Evolutionary conservation across 306 rosid genomes (phyloP).

Genomic region (Sphenostylis stenocarpa): DNA sequence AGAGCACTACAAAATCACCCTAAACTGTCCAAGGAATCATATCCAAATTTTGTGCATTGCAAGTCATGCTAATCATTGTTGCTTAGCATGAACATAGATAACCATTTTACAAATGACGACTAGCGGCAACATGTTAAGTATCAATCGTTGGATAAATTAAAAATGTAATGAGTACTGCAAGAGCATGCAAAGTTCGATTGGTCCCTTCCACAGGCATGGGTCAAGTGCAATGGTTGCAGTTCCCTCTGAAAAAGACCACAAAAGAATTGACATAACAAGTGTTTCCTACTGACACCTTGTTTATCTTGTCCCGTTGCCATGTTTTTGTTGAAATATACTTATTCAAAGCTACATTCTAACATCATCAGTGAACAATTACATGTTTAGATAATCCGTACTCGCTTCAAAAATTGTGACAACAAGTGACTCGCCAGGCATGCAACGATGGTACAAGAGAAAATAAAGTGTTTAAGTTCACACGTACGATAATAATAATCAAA

Average conservation of each 20-base stretch:
- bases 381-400: neutral
- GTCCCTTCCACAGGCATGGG: neutral
- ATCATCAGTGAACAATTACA: slow-evolving; percentile 32
- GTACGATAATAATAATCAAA: slow-evolving; percentile 26
- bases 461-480: slow-evolving; percentile 28
- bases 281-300: neutral
- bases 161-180: neutral
- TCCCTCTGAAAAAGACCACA: neutral
- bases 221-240: neutral
- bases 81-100: neutral
- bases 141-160: neutral
- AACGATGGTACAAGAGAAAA: slow-evolving; percentile 26
- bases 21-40: neutral
- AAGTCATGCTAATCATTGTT: neutral
- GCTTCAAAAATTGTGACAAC: slow-evolving; percentile 18
- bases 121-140: neutral
- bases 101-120: neutral
- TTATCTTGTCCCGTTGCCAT: slow-evolving; percentile 17
- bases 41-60: neutral
- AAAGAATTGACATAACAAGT: slow-evolving; percentile 14
- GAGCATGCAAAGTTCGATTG: slow-evolving; percentile 1
- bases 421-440: slow-evolving; percentile 25
- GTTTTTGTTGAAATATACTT: slow-evolving; percentile 26
- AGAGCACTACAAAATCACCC: slow-evolving; percentile 4
- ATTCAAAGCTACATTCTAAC: slow-evolving; percentile 4